phyloP scores from a whole-genome alignment of 2,329 filamentous ascomycete species.

The Blumeria graminis region DNA sequence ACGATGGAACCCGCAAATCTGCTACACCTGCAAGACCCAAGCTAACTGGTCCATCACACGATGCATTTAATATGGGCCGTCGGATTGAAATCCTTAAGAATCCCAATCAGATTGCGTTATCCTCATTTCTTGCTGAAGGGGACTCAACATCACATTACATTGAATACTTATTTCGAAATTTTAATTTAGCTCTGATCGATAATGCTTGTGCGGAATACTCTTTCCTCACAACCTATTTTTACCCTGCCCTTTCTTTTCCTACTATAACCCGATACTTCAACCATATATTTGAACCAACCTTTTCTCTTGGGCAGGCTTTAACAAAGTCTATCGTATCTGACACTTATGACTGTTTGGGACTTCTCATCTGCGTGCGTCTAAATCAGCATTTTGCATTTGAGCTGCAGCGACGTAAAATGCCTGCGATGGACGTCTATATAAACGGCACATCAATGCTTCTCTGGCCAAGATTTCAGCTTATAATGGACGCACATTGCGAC shows the following conservation, averaged over 20 bases:
- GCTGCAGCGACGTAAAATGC: conserved; percentile 73
- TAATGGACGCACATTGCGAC: conserved; percentile 84
- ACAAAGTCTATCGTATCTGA: conserved; percentile 54
- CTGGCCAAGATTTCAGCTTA: conserved; percentile 83
- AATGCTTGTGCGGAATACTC: conserved; percentile 90
- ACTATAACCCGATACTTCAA: conserved; percentile 62
- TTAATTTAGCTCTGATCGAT: conserved; percentile 81
- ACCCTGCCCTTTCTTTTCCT: conserved; percentile 48
- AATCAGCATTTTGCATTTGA: conserved; percentile 92
- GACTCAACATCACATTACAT: conserved; percentile 68
- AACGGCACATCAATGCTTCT: conserved; percentile 90
- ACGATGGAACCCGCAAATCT: conserved; percentile 43
- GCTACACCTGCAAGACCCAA: conserved; percentile 28
- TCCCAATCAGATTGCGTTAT: conserved; percentile 48
- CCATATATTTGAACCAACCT: conserved; percentile 74
- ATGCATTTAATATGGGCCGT: conserved; percentile 73
- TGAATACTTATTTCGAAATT: conserved; percentile 77
- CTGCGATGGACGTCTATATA: conserved; percentile 71
- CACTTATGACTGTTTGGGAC: conserved; percentile 62
- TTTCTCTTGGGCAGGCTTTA: conserved; percentile 55
- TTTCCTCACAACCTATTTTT: conserved; percentile 78
- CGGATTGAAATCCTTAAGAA: conserved; percentile 62
- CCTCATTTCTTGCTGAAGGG: conserved; percentile 79
- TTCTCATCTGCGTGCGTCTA: conserved; percentile 74
- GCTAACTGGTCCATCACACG: conserved; percentile 38